Evolutionary conservation across 2,329 filamentous ascomycete genomes (phyloP).

Genomic region (Pseudogymnoascus sp.): DNA sequence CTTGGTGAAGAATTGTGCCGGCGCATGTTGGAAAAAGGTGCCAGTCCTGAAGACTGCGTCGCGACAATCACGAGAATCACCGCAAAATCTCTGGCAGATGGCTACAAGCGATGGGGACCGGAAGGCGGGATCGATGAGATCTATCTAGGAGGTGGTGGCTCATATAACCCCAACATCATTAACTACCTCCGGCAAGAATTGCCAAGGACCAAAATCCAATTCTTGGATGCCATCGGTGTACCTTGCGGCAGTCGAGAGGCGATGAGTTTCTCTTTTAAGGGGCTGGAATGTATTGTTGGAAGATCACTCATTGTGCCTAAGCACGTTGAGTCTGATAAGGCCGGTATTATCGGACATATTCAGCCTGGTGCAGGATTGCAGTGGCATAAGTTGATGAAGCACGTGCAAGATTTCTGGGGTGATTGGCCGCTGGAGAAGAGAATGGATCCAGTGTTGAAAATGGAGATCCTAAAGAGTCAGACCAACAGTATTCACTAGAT

Average conservation of each 20-base stretch:
- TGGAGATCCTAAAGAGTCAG: conserved; percentile 9
- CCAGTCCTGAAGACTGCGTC: conserved; percentile 20
- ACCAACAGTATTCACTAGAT: too few species aligned
- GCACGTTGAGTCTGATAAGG: conserved; percentile 11
- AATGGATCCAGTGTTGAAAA: conserved; percentile 15
- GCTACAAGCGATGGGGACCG: conserved; percentile 18
- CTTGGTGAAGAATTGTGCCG: conserved; percentile 18
- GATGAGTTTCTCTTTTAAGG: conserved; percentile 14
- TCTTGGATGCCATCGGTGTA: conserved; percentile 14
- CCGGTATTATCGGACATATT: conserved; percentile 14
- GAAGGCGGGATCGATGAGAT: conserved; percentile 22
- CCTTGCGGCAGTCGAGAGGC: conserved; percentile 13
- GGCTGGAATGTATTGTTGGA: conserved; percentile 14
- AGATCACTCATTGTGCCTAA: not conserved
- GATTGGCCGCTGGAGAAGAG: conserved; percentile 14
- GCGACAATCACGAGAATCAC: conserved; percentile 24
- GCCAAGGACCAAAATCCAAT: conserved; percentile 12
- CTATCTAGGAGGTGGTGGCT: conserved; percentile 24
- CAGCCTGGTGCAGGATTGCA: conserved; percentile 13
- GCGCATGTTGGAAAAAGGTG: conserved; percentile 12
- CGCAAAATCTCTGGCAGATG: conserved; percentile 19
- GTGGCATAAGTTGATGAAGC: conserved; percentile 13
- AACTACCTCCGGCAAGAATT: conserved; percentile 17
- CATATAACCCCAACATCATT: conserved; percentile 26
- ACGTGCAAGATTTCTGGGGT: conserved; percentile 16